Conservation (phyloP, 1,139 yeast genomes). For the Candida buenavistaensis region DNA sequence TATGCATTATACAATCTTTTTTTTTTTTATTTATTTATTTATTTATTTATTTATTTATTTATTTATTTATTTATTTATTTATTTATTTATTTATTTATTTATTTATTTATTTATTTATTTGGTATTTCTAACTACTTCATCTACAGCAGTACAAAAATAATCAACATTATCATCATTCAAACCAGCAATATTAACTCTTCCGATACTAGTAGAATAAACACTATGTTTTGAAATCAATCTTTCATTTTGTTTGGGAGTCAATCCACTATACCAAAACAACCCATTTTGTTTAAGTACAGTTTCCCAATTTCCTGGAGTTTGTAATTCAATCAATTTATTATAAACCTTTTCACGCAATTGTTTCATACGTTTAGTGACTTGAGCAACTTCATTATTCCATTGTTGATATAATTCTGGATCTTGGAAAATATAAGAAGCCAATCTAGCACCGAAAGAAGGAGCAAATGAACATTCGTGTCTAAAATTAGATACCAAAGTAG, state of each 20-base stretch:
- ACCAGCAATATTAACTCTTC: constrained; percentile 48
- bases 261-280: constrained; percentile 46
- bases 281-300: constrained; percentile 39
- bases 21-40: neutral
- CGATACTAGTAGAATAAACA: constrained; percentile 36
- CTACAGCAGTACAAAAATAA: constrained; percentile 35
- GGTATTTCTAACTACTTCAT: constrained; percentile 34
- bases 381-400: constrained; percentile 38
- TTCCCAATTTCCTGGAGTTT: constrained; percentile 47
- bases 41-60: neutral
- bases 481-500: constrained; percentile 30
- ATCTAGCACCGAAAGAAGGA: constrained; percentile 48
- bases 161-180: constrained; percentile 37
- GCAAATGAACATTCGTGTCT: constrained; percentile 45
- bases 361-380: constrained; percentile 30
- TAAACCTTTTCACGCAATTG: constrained; percentile 28
- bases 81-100: too few relatives aligned
- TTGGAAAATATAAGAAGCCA: constrained; percentile 30
- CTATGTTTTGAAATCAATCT: constrained; percentile 33
- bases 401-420: constrained; percentile 23
- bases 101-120: constrained; percentile 5
- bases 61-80: neutral
- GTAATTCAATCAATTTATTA: constrained; percentile 27
- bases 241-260: constrained; percentile 32
- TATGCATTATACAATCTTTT: too few relatives aligned